Conservation (phyloP, 202 grass and related monocot genomes). For the Panicum hallii region DNA sequence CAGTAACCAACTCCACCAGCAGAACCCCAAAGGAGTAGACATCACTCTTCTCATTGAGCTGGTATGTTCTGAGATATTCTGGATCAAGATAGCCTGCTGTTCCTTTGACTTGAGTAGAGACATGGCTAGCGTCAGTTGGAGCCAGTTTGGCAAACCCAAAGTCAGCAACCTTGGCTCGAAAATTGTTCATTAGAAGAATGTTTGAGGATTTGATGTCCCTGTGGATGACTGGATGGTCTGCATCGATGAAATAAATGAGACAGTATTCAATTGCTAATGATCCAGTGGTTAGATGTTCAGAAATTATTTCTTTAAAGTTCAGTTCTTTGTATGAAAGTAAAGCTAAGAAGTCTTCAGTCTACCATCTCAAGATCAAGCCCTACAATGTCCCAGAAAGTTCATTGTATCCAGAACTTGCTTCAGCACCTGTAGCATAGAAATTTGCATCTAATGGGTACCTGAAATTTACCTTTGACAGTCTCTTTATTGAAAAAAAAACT, state of each 20-base stretch:
- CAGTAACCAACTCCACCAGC: conserved; percentile 82
- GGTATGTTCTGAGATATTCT: conserved; percentile 85
- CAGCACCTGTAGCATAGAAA: not conserved
- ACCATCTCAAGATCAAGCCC: not conserved
- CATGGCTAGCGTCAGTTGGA: conserved; percentile 62
- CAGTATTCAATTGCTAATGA: not conserved
- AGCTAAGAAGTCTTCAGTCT: conserved; percentile 18
- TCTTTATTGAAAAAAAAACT: too few relatives aligned
- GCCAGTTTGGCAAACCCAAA: conserved; percentile 84
- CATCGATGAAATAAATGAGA: conserved; percentile 15
- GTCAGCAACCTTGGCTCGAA: conserved; percentile 88
- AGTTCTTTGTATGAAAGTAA: not conserved
- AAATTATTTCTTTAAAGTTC: not conserved
- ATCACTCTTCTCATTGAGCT: conserved; percentile 86
- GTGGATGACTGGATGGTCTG: conserved; percentile 93
- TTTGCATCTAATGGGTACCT: not conserved
- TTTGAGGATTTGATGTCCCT: conserved; percentile 97
- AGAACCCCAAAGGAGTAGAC: conserved; percentile 95
- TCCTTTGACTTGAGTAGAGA: conserved; percentile 96
- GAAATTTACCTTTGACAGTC: not conserved
- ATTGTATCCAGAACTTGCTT: not conserved
- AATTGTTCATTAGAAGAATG: conserved; percentile 76
- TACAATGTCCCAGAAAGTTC: not conserved
- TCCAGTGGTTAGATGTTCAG: not conserved
- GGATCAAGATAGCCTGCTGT: conserved; percentile 92